Base-by-base conservation (phyloP, 208 protist species). In the Trypanosoma lewisi region DNA sequence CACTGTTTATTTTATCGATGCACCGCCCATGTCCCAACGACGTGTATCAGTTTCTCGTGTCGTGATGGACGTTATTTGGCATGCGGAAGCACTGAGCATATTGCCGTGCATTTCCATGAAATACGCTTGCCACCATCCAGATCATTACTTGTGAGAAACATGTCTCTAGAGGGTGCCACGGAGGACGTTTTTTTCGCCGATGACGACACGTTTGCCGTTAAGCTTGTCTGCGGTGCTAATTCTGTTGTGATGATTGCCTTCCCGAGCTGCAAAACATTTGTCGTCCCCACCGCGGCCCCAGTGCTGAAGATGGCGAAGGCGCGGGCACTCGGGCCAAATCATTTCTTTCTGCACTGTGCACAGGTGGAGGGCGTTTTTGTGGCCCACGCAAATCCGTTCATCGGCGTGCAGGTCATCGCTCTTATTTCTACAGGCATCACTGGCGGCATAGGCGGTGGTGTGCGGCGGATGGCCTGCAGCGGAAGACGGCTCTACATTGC, bases 1-100 rank as follows among this genome's bases (percentile, higher is more conserved):
- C 68, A 65, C 21, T 80, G 72, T 7, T 52, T 93, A 27, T 95
- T 95, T 50, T 95, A 95, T 58, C 55, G 66, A 2, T 87, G 62
- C 31, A 25, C 57, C 25, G 21, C 57, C 14, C 57, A 74, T 59
- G 67, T 80, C 25, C 60, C 52, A 7, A 70, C 82, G 2, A 91
- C 82, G 23, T 57, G 73, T n/a, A 33, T 84, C 0, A 77, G 65
- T 44, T 87, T 87, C 23, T 87, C 83, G 16, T 69, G 70, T 19
- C 41, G 62, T 17, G 76, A 83, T 39, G 80, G 78, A 55, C 80
- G 78, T 39, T 79, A 81, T 19, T 52, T 95, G 25, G 85, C 77
- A 19, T 89, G 81, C 61, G 81, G 70, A 4, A 91, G 85, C 48
- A 44, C 50, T 1, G 31, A 57, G 6, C 63, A 80, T 70, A 80